Conservation (phyloP, 257 asterid genomes). For the Striga asiatica region DNA sequence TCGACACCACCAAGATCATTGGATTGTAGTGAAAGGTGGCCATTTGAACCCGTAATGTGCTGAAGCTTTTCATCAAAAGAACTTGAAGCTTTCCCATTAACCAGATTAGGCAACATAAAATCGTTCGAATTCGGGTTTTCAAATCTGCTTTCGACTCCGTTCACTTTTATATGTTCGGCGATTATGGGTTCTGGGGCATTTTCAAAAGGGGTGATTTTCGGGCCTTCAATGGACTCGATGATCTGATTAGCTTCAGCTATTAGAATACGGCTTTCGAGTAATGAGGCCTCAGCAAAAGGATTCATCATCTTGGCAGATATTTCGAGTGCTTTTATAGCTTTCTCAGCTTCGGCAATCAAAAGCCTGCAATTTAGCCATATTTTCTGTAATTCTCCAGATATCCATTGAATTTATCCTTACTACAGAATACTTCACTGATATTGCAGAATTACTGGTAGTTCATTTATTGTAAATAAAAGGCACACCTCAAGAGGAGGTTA, state of each 20-base stretch:
- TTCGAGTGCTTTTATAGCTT: constrained; percentile 81
- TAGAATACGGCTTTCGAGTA: constrained; percentile 59
- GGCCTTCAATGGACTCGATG: constrained; percentile 44
- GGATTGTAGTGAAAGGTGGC: constrained; percentile 16
- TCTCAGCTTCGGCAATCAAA: constrained; percentile 88
- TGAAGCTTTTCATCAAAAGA: constrained; percentile 16
- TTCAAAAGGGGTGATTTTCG: constrained; percentile 16
- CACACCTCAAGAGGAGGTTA: too few relatives aligned
- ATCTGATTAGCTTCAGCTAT: constrained; percentile 62
- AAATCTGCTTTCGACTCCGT: constrained; percentile 47
- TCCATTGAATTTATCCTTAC: too few relatives aligned
- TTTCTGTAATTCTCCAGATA: not conserved
- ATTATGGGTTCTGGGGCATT: constrained; percentile 11
- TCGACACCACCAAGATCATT: constrained; percentile 10
- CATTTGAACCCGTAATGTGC: constrained; percentile 20
- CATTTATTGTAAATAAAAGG: too few relatives aligned
- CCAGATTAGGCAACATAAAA: too few relatives aligned
- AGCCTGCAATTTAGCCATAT: constrained; percentile 47
- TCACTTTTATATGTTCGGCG: constrained; percentile 20
- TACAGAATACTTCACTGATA: too few relatives aligned
- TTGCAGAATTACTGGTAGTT: too few relatives aligned
- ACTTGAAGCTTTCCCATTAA: too few relatives aligned
- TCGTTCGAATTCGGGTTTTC: constrained; percentile 15
- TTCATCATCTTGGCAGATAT: constrained; percentile 50
- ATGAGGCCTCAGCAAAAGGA: constrained; percentile 58